Conservation (phyloP, 345 rosid genomes). For the Gossypium anomalum region DNA sequence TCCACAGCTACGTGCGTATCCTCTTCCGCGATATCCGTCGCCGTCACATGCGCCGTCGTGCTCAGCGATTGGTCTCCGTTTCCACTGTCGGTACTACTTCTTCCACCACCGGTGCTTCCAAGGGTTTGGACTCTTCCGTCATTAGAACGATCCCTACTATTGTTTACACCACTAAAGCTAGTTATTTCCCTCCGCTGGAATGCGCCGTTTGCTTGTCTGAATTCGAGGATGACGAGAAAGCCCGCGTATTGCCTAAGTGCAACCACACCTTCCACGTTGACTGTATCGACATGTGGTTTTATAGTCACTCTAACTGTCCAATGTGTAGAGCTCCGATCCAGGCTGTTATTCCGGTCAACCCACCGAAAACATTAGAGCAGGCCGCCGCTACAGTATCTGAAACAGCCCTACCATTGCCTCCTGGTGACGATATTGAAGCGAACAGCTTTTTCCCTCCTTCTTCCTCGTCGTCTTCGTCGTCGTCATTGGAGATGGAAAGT, state of each 20-base stretch:
- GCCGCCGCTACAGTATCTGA: neutral
- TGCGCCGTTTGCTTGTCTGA: slow-evolving; percentile 80
- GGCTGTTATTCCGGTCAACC: slow-evolving; percentile 13
- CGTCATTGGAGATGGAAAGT: slow-evolving; percentile 23
- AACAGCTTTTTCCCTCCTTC: slow-evolving; percentile 26
- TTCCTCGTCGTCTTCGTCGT: slow-evolving; percentile 20
- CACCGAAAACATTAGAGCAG: neutral
- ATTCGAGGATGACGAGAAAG: slow-evolving; percentile 63
- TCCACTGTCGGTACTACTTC: slow-evolving; percentile 16
- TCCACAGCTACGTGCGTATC: slow-evolving; percentile 59
- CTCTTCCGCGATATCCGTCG: slow-evolving; percentile 38
- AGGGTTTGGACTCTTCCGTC: slow-evolving; percentile 45
- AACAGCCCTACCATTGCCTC: slow-evolving; percentile 8
- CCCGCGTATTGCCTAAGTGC: slow-evolving; percentile 61
- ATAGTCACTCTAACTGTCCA: slow-evolving; percentile 69
- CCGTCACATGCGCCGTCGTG: slow-evolving; percentile 32
- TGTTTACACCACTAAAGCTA: slow-evolving; percentile 27
- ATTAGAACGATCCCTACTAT: slow-evolving; percentile 55
- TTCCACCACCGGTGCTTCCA: slow-evolving; percentile 19
- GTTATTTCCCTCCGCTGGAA: slow-evolving; percentile 26
- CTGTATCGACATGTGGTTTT: slow-evolving; percentile 87
- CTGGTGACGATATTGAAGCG: slow-evolving; percentile 19
- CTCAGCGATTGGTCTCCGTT: slow-evolving; percentile 26
- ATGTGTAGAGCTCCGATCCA: slow-evolving; percentile 73
- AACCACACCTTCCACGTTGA: slow-evolving; percentile 69